phyloP scores from a whole-genome alignment of 768 basidiomycete species.

The Collybia mongolica region DNA sequence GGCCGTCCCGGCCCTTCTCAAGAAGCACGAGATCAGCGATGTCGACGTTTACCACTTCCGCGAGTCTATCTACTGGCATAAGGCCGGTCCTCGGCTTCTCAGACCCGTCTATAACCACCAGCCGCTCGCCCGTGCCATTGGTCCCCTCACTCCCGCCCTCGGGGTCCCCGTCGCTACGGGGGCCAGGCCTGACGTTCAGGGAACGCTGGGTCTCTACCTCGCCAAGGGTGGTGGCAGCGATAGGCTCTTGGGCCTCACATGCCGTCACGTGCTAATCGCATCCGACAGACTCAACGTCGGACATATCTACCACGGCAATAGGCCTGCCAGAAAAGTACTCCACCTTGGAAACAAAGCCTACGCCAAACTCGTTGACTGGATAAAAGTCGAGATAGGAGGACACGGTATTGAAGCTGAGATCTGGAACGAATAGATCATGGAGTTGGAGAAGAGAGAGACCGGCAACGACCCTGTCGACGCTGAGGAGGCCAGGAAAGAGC shows the following conservation, averaged over 20 bases:
- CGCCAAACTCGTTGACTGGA: slow-evolving; percentile 23
- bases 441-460: neutral
- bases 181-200: slow-evolving; percentile 3
- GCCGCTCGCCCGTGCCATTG: slow-evolving; percentile 24
- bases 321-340: slow-evolving; percentile 26
- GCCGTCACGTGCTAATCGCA: slow-evolving; percentile 26
- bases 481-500: neutral
- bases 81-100: slow-evolving; percentile 27
- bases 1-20: slow-evolving; percentile 33
- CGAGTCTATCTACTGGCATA: slow-evolving; percentile 20
- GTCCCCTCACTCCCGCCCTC: slow-evolving; percentile 20
- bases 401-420: neutral
- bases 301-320: slow-evolving; percentile 22
- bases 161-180: slow-evolving; percentile 6
- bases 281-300: slow-evolving; percentile 23
- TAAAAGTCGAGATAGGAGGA: slow-evolving; percentile 22
- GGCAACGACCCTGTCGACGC: neutral
- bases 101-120: slow-evolving; percentile 22
- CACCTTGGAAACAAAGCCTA: slow-evolving; percentile 16
- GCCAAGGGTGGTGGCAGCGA: slow-evolving; percentile 27
- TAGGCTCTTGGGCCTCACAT: slow-evolving; percentile 24
- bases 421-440: neutral
- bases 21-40: slow-evolving; percentile 24
- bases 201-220: slow-evolving; percentile 28
- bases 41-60: slow-evolving; percentile 33